These are phyloP conservation scores for Porogramme epimiltina DNA, from an alignment of 1,284 basidiomycete species.

Conservation along the genomic window DNA sequence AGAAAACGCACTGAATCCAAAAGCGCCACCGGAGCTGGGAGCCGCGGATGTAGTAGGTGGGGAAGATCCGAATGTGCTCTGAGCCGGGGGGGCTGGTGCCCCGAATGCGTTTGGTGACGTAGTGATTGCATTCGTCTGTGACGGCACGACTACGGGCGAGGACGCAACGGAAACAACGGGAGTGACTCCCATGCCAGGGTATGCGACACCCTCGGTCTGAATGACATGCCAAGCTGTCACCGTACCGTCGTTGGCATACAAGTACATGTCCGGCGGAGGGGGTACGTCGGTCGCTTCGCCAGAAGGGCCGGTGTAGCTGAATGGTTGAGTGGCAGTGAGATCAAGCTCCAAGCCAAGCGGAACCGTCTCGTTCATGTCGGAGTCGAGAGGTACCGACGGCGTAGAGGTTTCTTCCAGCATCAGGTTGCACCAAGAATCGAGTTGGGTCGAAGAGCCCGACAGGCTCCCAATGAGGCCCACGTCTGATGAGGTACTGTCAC, in stretches of 20 bases:
- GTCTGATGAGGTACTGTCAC: constrained; percentile 76
- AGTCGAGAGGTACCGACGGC: constrained; percentile 69
- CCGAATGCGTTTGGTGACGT: constrained; percentile 7
- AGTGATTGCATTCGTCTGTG: not conserved
- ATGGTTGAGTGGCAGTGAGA: constrained; percentile 54
- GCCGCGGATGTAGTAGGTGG: not conserved
- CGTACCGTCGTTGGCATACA: constrained; percentile 82
- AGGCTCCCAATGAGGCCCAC: constrained; percentile 68
- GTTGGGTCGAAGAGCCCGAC: constrained; percentile 26
- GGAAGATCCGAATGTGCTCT: constrained; percentile 10
- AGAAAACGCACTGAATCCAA: constrained; percentile 27
- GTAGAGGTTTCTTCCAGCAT: constrained; percentile 77
- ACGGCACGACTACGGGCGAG: constrained; percentile 1
- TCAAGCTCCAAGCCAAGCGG: constrained; percentile 73
- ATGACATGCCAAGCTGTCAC: constrained; percentile 77
- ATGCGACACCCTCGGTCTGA: constrained; percentile 51
- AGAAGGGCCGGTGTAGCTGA: constrained; percentile 40
- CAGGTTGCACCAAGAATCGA: constrained; percentile 67
- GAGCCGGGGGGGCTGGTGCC: constrained; percentile 1
- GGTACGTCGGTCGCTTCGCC: constrained; percentile 52
- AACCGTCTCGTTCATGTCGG: constrained; percentile 71
- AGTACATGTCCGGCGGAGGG: constrained; percentile 71
- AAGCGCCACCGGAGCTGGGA: not conserved
- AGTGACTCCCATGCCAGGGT: constrained; percentile 51
- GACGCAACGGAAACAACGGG: constrained; percentile 18